A percentile compares a stretch with the other conserved stretches of the same genome.
Conservation (phyloP, 768 basidiomycete genomes). For the Suillus brevipes region DNA sequence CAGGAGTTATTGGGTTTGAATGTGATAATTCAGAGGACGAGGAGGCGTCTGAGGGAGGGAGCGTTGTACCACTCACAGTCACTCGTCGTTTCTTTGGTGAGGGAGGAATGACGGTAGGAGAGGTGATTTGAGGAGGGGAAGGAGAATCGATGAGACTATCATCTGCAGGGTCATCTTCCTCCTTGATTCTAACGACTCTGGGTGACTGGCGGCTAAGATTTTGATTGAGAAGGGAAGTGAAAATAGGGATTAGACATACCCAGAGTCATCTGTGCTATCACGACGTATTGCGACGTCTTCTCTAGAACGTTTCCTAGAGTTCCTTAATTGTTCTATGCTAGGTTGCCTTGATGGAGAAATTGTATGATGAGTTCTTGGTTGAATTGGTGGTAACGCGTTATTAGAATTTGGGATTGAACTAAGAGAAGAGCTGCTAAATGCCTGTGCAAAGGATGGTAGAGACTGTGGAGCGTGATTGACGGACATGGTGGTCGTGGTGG, state of each 20-base stretch:
- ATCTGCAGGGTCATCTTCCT: constrained; percentile 56
- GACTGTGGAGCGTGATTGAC: constrained; percentile 54
- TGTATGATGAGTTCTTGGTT: constrained; percentile 39
- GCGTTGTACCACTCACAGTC: constrained; percentile 59
- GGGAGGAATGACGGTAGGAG: constrained; percentile 42
- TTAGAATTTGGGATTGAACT: constrained; percentile 47
- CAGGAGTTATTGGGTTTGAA: constrained; percentile 65
- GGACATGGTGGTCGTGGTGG: constrained; percentile 36
- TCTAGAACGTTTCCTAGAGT: constrained; percentile 45
- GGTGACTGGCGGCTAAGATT: constrained; percentile 45
- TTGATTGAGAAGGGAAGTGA: constrained; percentile 17
- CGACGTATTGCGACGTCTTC: constrained; percentile 35
- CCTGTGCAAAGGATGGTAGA: constrained; percentile 77
- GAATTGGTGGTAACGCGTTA: constrained; percentile 70
- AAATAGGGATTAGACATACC: constrained; percentile 40
- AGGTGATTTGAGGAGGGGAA: constrained; percentile 32
- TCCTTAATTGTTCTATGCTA: constrained; percentile 31
- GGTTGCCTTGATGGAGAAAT: constrained; percentile 36
- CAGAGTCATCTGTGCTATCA: constrained; percentile 41
- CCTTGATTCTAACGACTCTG: constrained; percentile 53
- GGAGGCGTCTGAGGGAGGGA: constrained; percentile 50
- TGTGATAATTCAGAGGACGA: constrained; percentile 40
- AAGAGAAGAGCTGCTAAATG: constrained; percentile 63
- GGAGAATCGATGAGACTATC: constrained; percentile 38
- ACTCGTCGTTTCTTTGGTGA: constrained; percentile 65